These are phyloP conservation scores for Chiua virens DNA, from an alignment of 768 basidiomycete species.

Conservation along the genomic window DNA sequence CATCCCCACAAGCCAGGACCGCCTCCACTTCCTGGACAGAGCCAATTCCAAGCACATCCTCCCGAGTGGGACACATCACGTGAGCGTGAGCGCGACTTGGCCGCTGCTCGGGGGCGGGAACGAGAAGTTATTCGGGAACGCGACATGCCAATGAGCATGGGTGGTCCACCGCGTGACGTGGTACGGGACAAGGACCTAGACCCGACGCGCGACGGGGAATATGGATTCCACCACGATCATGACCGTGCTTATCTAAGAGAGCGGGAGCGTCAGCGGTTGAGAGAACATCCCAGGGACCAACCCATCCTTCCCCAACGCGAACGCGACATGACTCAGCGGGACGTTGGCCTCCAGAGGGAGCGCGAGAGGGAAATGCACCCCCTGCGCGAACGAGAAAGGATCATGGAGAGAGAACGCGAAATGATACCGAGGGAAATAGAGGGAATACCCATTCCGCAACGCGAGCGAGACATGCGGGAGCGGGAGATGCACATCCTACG, in stretches of 20 bases:
- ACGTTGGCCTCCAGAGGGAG: slow-evolving; percentile 25
- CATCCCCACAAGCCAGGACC: slow-evolving; percentile 25
- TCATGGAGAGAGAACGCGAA: slow-evolving; percentile 25
- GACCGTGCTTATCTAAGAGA: slow-evolving; percentile 25
- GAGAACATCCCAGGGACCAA: slow-evolving; percentile 21
- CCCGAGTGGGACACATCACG: slow-evolving; percentile 28
- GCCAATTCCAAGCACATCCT: slow-evolving; percentile 31
- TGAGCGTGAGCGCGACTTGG: slow-evolving; percentile 24
- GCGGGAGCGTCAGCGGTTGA: slow-evolving; percentile 21
- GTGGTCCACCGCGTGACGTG: slow-evolving; percentile 25
- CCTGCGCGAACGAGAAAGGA: slow-evolving; percentile 23
- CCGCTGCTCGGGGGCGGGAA: slow-evolving; percentile 24
- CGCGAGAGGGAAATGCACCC: slow-evolving; percentile 22
- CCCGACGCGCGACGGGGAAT: slow-evolving; percentile 23
- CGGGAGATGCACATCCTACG: slow-evolving; percentile 29
- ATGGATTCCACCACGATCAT: slow-evolving; percentile 21
- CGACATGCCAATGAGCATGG: slow-evolving; percentile 14
- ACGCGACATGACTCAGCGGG: slow-evolving; percentile 22
- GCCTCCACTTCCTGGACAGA: slow-evolving; percentile 28
- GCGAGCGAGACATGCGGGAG: slow-evolving; percentile 28
- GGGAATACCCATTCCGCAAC: slow-evolving; percentile 15
- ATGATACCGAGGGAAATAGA: slow-evolving; percentile 25
- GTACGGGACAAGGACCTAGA: slow-evolving; percentile 26
- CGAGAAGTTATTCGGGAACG: slow-evolving; percentile 25
- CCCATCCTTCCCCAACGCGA: slow-evolving; percentile 22